Conservation (phyloP, 495 filamentous ascomycete genomes). For the Glonium stellatum region DNA sequence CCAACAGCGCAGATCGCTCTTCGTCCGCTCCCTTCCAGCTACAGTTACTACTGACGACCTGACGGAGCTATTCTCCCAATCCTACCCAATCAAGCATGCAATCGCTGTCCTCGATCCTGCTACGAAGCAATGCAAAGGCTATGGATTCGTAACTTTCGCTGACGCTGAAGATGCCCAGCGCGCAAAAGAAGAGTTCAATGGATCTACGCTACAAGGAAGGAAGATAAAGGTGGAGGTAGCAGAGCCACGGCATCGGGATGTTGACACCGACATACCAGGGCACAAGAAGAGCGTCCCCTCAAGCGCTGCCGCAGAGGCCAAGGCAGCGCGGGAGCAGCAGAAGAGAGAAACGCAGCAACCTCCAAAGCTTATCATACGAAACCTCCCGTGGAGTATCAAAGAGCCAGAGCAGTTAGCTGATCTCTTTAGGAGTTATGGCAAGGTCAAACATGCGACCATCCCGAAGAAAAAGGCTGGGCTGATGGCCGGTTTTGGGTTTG, state of each 20-base stretch:
- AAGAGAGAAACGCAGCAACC: slow-evolving; percentile 50
- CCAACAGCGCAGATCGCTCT: slow-evolving; percentile 61
- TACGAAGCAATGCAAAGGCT: slow-evolving; percentile 82
- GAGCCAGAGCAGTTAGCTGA: slow-evolving; percentile 65
- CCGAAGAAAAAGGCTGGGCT: slow-evolving; percentile 68
- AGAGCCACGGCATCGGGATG: slow-evolving; percentile 71
- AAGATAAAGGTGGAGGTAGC: slow-evolving; percentile 82
- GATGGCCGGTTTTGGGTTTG: slow-evolving; percentile 79
- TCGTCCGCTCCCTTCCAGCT: slow-evolving; percentile 78
- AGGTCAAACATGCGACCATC: slow-evolving; percentile 73
- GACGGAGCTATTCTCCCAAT: slow-evolving; percentile 82
- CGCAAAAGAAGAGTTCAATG: slow-evolving; percentile 72
- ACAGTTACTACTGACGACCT: slow-evolving; percentile 74
- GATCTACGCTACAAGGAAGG: slow-evolving; percentile 63
- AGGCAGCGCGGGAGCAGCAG: slow-evolving; percentile 52
- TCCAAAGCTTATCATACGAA: slow-evolving; percentile 86
- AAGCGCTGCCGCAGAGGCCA: slow-evolving; percentile 41
- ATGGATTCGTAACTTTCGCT: slow-evolving; percentile 93
- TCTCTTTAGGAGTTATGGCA: slow-evolving; percentile 80
- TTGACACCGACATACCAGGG: slow-evolving; percentile 37
- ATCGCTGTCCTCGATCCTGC: slow-evolving; percentile 72
- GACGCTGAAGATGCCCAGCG: slow-evolving; percentile 81
- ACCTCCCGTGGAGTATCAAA: slow-evolving; percentile 94
- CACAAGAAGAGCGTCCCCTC: slow-evolving; percentile 18
- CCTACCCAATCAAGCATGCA: slow-evolving; percentile 90